Percentiles rank a stretch among this genome's conserved stretches.
These are phyloP conservation scores for Starmerella sp. DNA, from an alignment of 805 yeast species.

Conservation along the genomic window DNA sequence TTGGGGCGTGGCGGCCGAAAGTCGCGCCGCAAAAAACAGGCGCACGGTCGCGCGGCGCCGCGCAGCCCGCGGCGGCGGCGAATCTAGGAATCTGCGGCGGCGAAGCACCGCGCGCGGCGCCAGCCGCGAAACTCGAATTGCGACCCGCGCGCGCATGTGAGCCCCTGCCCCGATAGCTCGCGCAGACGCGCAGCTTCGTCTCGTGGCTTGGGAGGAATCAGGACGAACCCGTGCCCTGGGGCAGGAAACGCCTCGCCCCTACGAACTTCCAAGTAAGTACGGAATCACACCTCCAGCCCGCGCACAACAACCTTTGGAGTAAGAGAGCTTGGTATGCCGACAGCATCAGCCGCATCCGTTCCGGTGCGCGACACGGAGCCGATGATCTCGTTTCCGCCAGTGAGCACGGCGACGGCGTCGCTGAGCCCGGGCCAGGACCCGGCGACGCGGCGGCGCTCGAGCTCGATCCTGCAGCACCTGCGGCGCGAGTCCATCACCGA, in stretches of 20 bases:
- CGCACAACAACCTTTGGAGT: too few species aligned
- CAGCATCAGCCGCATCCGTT: not conserved
- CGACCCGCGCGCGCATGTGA: not conserved
- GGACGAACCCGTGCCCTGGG: not conserved
- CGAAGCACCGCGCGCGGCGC: too few species aligned
- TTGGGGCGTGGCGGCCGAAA: too few species aligned
- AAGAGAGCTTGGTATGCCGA: not conserved
- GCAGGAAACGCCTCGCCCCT: not conserved
- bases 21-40: too few species aligned
- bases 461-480: conserved; percentile 81
- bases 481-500: conserved; percentile 89
- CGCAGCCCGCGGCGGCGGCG: too few species aligned
- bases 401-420: not conserved
- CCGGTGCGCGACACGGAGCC: conserved; percentile 6
- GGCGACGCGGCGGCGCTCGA: conserved; percentile 55
- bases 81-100: too few species aligned
- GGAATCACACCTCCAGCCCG: too few species aligned
- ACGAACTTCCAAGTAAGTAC: not conserved
- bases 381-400: conserved; percentile 10
- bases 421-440: conserved; percentile 2
- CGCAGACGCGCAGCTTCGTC: not conserved
- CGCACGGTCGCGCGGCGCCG: too few species aligned
- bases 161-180: not conserved
- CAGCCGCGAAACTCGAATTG: not conserved
- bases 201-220: conserved; percentile 4